Conservation (phyloP, 129 eudicot genomes). For the Scalesia atractyloides region DNA sequence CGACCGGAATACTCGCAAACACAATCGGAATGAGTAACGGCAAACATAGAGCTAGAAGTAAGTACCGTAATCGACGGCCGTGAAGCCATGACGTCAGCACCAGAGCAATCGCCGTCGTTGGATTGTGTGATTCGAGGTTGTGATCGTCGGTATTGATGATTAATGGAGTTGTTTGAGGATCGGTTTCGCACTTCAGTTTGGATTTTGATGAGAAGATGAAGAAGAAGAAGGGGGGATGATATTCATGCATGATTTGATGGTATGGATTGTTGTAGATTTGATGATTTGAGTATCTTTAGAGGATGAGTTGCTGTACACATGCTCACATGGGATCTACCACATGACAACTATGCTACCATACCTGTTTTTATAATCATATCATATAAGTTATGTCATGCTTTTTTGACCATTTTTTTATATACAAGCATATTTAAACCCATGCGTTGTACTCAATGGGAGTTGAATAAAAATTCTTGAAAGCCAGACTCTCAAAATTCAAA, state of each 20-base stretch:
- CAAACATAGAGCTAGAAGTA: constrained; percentile 44
- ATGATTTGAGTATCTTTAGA: constrained; percentile 15
- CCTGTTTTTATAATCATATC: not conserved
- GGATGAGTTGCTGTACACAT: constrained; percentile 32
- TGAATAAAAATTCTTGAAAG: too few species aligned
- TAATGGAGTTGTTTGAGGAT: constrained; percentile 19
- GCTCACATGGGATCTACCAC: constrained; percentile 33
- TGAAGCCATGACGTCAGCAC: constrained; percentile 48
- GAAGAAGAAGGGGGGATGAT: not conserved
- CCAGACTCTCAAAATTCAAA: too few species aligned
- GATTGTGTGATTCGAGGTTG: constrained; percentile 25
- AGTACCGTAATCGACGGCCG: constrained; percentile 37
- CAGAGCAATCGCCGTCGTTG: constrained; percentile 28
- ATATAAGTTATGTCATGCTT: not conserved
- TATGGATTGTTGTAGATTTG: constrained; percentile 6
- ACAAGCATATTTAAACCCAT: too few species aligned
- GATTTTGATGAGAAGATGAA: constrained; percentile 21
- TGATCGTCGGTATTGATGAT: constrained; percentile 17
- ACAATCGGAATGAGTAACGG: constrained; percentile 54
- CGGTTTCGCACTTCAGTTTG: constrained; percentile 31
- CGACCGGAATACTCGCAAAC: constrained; percentile 32
- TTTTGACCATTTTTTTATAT: not conserved
- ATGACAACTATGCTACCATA: constrained; percentile 30
- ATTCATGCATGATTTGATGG: constrained; percentile 22
- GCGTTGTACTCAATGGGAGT: too few species aligned